Base-by-base conservation (phyloP, 2,329 filamentous ascomycete species). In the Ascochyta rabiei region DNA sequence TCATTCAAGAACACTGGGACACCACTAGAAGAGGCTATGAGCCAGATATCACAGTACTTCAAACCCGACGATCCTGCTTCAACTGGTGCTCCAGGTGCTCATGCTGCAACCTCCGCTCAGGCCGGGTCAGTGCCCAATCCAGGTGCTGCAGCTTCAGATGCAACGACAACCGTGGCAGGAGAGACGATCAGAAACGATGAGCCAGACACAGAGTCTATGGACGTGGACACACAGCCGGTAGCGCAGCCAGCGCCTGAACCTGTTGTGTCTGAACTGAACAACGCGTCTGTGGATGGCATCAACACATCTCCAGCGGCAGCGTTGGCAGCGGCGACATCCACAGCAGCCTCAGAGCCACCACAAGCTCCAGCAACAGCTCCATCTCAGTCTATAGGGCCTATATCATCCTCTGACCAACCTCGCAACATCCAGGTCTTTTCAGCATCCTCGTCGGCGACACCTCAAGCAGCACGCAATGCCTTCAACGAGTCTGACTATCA, bases 11-110 rank as follows among this genome's bases (percentile, higher is more conserved):
- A 82, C 59, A 95, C 90, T 6, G 87, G 89, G 12, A 86, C 85
- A 71, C 92, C 92, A 2, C 77, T 98, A 24, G 90, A 91, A 63
- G 89, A 93, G 60, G 93, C 93, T 9, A 91, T 96, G 87, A 79
- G 81, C 41, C 84, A 93, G 68, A 96, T 98, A 58, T 83, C 84
- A 19, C 80, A 86, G 60, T 92, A 89, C 69, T 96, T 96, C 74
- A 85, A 83, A 45, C 70, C 73, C 21, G 68, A 75, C 6, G 71
- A 77, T 7, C 61, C 61, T 46, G 49, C 55, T 48, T 34, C 64
- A 21, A 61, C 57, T 41, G 62, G 67, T 37, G 68, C 68, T 28
- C 63, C 66, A 48, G 61, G 69, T 38, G 69, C 67, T 10, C 70
- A 72, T 60, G 59, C 70, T 18, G 62, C 56, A 13, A 64, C 62